phyloP scores from a whole-genome alignment of 2,329 filamentous ascomycete genomes.

The Venturia carpophila region DNA sequence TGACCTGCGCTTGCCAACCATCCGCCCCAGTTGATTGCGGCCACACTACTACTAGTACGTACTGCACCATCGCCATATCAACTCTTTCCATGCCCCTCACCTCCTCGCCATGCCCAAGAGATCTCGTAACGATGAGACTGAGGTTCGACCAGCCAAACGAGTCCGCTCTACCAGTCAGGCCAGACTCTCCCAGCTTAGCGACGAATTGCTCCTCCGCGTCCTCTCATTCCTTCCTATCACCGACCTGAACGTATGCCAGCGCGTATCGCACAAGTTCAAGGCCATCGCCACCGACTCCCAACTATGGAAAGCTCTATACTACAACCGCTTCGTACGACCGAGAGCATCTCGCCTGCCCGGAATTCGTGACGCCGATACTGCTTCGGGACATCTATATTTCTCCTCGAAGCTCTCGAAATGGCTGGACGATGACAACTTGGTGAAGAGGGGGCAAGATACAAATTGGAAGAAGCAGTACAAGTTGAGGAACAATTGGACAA shows the following conservation, averaged over 20 bases:
- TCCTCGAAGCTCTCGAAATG: slow-evolving; percentile 52
- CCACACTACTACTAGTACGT: background rate
- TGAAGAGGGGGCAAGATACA: slow-evolving; percentile 44
- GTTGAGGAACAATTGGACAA: slow-evolving; percentile 83
- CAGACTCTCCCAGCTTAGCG: slow-evolving; percentile 65
- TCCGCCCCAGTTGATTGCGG: background rate
- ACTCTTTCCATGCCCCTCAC: background rate
- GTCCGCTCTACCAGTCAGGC: slow-evolving; percentile 32
- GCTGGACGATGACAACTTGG: slow-evolving; percentile 52
- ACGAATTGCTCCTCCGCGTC: slow-evolving; percentile 81
- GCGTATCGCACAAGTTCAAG: slow-evolving; percentile 60
- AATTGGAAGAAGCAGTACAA: slow-evolving; percentile 89
- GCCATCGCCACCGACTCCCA: slow-evolving; percentile 71
- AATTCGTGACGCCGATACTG: slow-evolving; percentile 37
- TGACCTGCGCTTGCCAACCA: background rate
- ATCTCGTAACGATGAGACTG: background rate
- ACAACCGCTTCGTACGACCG: slow-evolving; percentile 75
- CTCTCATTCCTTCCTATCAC: slow-evolving; percentile 63
- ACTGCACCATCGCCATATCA: background rate
- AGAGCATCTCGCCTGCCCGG: slow-evolving; percentile 66
- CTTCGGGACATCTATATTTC: slow-evolving; percentile 28
- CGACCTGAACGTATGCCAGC: slow-evolving; percentile 18
- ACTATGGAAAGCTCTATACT: slow-evolving; percentile 86
- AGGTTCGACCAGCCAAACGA: slow-evolving; percentile 10
- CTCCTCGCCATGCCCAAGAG: slow-evolving; percentile 12